Conservation (phyloP, 2,329 filamentous ascomycete genomes). For the Microdochium bolleyi region DNA sequence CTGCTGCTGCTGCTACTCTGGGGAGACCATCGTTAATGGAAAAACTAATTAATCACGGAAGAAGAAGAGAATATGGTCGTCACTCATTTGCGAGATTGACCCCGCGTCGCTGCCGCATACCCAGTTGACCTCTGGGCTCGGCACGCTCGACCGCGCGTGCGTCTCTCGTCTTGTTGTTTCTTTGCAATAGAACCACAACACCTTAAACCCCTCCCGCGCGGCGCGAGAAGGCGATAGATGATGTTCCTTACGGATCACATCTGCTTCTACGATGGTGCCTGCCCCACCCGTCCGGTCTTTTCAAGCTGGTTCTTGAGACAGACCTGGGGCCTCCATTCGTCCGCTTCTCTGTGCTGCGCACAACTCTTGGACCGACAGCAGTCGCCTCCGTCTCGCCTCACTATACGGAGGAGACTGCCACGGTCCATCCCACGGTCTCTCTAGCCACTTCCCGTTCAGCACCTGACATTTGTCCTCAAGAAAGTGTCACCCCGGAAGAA, state of each 20-base stretch:
- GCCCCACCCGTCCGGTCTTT: background rate
- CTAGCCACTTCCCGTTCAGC: background rate
- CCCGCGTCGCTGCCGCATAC: background rate
- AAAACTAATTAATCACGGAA: background rate
- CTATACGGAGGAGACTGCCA: background rate
- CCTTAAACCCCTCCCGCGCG: background rate
- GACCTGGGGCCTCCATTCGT: background rate
- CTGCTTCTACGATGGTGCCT: background rate
- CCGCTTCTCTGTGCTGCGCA: background rate
- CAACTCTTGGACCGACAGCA: background rate
- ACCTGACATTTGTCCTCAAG: background rate
- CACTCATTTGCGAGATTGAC: constrained; percentile 1
- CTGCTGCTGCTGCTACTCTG: background rate
- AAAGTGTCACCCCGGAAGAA: background rate
- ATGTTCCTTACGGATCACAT: background rate
- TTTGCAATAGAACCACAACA: constrained; percentile 1
- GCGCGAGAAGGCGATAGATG: background rate
- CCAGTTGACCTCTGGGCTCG: background rate
- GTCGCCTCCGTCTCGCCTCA: background rate
- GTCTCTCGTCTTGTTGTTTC: background rate
- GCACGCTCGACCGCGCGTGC: background rate
- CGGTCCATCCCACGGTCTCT: background rate
- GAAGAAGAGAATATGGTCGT: constrained; percentile 1
- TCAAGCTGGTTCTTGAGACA: background rate
- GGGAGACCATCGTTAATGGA: background rate